Conservation (phyloP, 2,329 filamentous ascomycete genomes). For the Apiospora arundinis region DNA sequence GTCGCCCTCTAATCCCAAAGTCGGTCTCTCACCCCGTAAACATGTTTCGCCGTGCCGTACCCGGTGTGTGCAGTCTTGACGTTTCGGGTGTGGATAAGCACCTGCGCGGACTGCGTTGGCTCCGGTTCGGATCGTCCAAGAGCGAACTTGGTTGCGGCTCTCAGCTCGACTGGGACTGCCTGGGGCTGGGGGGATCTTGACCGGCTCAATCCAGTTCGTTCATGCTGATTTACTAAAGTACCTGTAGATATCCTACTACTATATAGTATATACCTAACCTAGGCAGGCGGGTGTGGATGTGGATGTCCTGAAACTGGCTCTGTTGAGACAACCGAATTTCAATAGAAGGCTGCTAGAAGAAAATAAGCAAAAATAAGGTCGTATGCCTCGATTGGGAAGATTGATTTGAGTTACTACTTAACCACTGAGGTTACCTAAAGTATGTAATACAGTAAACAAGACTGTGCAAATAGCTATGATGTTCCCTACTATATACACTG, state of each 20-base stretch:
- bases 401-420: background rate
- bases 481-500: background rate
- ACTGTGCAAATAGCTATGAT: background rate
- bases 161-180: too few relatives aligned
- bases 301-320: background rate
- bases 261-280: too few relatives aligned
- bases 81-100: background rate
- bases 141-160: background rate
- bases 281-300: background rate
- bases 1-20: background rate
- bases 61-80: slow-evolving; percentile 11
- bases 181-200: background rate
- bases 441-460: too few relatives aligned
- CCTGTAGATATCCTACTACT: background rate
- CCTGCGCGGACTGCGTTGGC: background rate
- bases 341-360: slow-evolving; percentile 3
- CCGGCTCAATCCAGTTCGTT: background rate
- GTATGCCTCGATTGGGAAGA: background rate
- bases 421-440: too few relatives aligned
- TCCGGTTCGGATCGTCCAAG: background rate
- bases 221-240: background rate
- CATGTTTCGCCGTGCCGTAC: slow-evolving; percentile 17
- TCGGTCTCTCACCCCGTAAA: background rate
- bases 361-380: background rate
- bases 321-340: background rate